Evolutionary conservation across 257 asterid species (phyloP).

Genomic region (Pogostemon cablin): DNA sequence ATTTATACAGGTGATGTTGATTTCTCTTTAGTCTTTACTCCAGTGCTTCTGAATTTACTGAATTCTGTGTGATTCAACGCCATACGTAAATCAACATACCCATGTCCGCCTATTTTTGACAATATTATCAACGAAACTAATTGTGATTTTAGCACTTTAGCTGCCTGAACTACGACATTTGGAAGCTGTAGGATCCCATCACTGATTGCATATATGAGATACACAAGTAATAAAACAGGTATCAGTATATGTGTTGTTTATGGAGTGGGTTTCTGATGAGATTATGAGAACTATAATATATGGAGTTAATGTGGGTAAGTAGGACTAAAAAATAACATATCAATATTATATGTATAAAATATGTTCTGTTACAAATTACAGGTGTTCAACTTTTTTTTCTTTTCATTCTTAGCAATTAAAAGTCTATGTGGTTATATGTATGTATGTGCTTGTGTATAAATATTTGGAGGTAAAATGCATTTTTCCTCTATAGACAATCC

Average conservation of each 20-base stretch:
- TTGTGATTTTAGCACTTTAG: not conserved
- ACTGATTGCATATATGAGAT: slow-evolving; percentile 4
- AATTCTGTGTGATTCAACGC: not conserved
- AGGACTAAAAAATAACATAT: no score
- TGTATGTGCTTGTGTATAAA: no score
- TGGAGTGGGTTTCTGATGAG: not conserved
- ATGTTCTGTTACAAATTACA: no score
- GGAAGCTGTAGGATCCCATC: not conserved
- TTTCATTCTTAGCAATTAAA: no score
- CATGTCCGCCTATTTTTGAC: slow-evolving; percentile 24
- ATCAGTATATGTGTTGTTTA: not conserved
- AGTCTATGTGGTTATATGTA: no score
- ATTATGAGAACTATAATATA: no score
- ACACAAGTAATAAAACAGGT: not conserved
- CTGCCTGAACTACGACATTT: not conserved
- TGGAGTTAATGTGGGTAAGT: no score
- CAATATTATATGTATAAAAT: no score
- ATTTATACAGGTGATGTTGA: slow-evolving; percentile 59
- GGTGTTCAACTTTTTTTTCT: no score
- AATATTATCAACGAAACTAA: slow-evolving; percentile 21
- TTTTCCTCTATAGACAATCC: not conserved
- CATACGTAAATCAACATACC: not conserved
- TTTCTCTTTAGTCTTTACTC: not conserved
- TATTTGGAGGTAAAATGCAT: not conserved
- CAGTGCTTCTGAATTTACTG: not conserved